Evolutionary conservation across 208 protist genomes (phyloP).

Genomic region (Crithidia expoeki): DNA sequence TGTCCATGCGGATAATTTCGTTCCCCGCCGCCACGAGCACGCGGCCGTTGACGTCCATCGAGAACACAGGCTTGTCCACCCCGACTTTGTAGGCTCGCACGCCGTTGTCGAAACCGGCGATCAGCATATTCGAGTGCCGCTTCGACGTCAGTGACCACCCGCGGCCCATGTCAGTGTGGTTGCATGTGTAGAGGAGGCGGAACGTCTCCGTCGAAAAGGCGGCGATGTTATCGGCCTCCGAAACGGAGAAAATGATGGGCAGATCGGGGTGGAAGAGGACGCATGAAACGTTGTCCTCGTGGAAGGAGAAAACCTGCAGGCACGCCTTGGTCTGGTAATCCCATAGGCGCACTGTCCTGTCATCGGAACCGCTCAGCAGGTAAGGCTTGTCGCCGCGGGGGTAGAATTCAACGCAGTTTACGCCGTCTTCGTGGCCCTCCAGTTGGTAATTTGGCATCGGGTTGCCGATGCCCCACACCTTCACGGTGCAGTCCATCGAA

Average conservation of each 20-base stretch:
- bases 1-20: conserved; percentile 93
- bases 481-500: conserved; percentile 97
- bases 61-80: conserved; percentile 95
- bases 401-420: conserved; percentile 99
- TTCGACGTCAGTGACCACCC: conserved; percentile 92
- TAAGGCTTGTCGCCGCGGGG: conserved; percentile 98
- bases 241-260: conserved; percentile 96
- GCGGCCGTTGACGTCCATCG: conserved; percentile 97
- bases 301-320: conserved; percentile 96
- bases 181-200: conserved; percentile 93
- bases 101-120: conserved; percentile 94
- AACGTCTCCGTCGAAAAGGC: conserved; percentile 97
- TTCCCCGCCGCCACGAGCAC: conserved; percentile 95
- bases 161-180: conserved; percentile 95
- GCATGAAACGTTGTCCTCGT: conserved; percentile 96
- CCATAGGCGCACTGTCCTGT: conserved; percentile 97
- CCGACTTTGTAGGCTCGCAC: conserved; percentile 90
- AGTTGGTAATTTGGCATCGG: conserved; percentile 96
- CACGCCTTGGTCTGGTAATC: conserved; percentile 98
- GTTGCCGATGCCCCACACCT: conserved; percentile 95
- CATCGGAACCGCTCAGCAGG: conserved; percentile 97
- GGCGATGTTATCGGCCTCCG: conserved; percentile 94
- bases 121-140: conserved; percentile 81
- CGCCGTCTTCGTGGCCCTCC: conserved; percentile 98
- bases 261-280: conserved; percentile 98